Evolutionary conservation across 208 protist species (phyloP).

Genomic region (Leishmania martiniquensis): DNA sequence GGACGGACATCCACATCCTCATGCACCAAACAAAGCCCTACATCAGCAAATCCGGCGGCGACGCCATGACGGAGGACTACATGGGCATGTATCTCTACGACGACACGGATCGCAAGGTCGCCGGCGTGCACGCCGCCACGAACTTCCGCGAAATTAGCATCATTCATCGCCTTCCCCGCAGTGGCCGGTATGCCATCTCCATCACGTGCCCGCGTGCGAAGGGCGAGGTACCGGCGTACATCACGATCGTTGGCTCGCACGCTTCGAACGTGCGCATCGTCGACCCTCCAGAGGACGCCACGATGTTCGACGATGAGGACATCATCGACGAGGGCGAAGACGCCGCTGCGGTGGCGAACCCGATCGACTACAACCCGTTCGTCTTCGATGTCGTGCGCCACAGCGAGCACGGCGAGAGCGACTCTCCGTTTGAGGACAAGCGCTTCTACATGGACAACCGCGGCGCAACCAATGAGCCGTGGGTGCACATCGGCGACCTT

Average conservation of each 20-base stretch:
- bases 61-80: slow-evolving; percentile 80
- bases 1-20: slow-evolving; percentile 75
- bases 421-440: slow-evolving; percentile 59
- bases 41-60: slow-evolving; percentile 37
- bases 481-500: slow-evolving; percentile 71
- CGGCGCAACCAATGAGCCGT: slow-evolving; percentile 46
- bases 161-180: slow-evolving; percentile 50
- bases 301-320: slow-evolving; percentile 81
- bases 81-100: slow-evolving; percentile 88
- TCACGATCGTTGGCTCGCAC: slow-evolving; percentile 48
- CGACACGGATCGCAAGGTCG: slow-evolving; percentile 54
- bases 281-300: slow-evolving; percentile 60
- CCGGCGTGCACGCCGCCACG: slow-evolving; percentile 70
- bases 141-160: slow-evolving; percentile 84
- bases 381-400: slow-evolving; percentile 34
- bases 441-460: slow-evolving; percentile 55
- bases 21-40: slow-evolving; percentile 67
- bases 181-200: slow-evolving; percentile 71
- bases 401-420: slow-evolving; percentile 42
- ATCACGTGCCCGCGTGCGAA: slow-evolving; percentile 69
- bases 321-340: slow-evolving; percentile 74
- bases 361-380: slow-evolving; percentile 64
- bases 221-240: slow-evolving; percentile 44
- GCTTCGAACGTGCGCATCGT: slow-evolving; percentile 58
- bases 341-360: slow-evolving; percentile 25